Evolutionary conservation across 805 yeast genomes (phyloP).

Genomic region (Teunomyces kruisii): DNA sequence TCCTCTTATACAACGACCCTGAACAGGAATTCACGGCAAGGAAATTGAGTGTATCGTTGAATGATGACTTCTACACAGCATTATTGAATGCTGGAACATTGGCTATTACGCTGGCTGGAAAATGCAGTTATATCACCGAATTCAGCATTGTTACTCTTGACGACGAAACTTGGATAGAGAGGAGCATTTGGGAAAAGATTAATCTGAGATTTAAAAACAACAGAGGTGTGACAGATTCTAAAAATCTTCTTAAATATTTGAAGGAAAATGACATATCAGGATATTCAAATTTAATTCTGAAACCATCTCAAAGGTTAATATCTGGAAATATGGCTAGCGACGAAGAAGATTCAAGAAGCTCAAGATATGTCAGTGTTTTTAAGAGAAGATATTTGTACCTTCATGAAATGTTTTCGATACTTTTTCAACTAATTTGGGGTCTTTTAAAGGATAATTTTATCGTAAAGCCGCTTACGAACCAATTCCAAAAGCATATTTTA

Average conservation of each 20-base stretch:
- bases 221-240: background rate
- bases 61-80: constrained; percentile 68
- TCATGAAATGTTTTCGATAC: constrained; percentile 17
- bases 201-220: constrained; percentile 2
- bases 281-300: constrained; percentile 29
- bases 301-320: constrained; percentile 27
- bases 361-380: constrained; percentile 14
- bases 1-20: constrained; percentile 25
- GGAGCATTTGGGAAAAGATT: constrained; percentile 14
- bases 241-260: constrained; percentile 4
- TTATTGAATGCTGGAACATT: constrained; percentile 59
- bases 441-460: constrained; percentile 5
- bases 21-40: constrained; percentile 19
- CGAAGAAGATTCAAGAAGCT: constrained; percentile 2
- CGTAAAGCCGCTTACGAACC: background rate
- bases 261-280: constrained; percentile 14
- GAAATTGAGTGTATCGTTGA: constrained; percentile 33
- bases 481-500: background rate
- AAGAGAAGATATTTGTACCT: constrained; percentile 19
- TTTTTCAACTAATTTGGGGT: constrained; percentile 23
- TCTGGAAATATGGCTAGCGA: constrained; percentile 13
- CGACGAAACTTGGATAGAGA: constrained; percentile 57
- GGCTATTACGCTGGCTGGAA: constrained; percentile 66
- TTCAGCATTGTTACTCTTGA: constrained; percentile 48
- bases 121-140: constrained; percentile 64